Evolutionary conservation across 441 rosid species (phyloP).

Genomic region (Eutrema salsugineum): DNA sequence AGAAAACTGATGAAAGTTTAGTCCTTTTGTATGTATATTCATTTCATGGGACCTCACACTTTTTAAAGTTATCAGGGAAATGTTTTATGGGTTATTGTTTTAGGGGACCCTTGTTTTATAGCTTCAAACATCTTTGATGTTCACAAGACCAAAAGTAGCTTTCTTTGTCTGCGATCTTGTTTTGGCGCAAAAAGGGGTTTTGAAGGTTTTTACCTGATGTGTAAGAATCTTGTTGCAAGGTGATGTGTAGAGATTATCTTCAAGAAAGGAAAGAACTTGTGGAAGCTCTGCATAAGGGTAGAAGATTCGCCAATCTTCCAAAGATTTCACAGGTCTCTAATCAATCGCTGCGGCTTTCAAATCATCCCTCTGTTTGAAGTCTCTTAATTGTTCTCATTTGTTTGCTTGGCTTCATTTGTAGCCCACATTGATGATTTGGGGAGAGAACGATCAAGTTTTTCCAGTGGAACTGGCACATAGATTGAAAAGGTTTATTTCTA

Average conservation of each 20-base stretch:
- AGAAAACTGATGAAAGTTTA: not conserved
- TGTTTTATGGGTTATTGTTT: not conserved
- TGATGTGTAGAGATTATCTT: constrained; percentile 59
- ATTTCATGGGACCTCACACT: not conserved
- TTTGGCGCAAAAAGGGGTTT: not conserved
- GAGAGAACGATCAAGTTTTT: constrained; percentile 65
- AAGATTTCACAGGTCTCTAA: constrained; percentile 57
- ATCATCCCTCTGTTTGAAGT: not conserved
- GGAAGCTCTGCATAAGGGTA: constrained; percentile 53
- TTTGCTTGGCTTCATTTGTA: constrained; percentile 16
- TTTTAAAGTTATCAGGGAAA: not conserved
- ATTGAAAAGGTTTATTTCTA: constrained; percentile 40
- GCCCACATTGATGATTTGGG: constrained; percentile 72
- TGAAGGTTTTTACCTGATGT: not conserved
- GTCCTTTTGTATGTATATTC: not conserved
- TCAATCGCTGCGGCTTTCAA: not conserved
- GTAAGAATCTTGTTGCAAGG: constrained; percentile 40
- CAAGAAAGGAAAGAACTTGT: constrained; percentile 68
- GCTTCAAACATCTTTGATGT: not conserved
- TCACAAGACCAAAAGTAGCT: not conserved
- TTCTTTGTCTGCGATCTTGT: not conserved
- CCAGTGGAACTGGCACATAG: constrained; percentile 69
- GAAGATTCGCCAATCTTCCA: constrained; percentile 58
- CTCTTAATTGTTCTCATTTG: not conserved
- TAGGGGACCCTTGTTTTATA: no score